A percentile compares a stretch with the other conserved stretches of the same genome.
These are phyloP conservation scores for Takashimella koratensis DNA, from an alignment of 1,284 basidiomycete genomes.

Conservation along the genomic window DNA sequence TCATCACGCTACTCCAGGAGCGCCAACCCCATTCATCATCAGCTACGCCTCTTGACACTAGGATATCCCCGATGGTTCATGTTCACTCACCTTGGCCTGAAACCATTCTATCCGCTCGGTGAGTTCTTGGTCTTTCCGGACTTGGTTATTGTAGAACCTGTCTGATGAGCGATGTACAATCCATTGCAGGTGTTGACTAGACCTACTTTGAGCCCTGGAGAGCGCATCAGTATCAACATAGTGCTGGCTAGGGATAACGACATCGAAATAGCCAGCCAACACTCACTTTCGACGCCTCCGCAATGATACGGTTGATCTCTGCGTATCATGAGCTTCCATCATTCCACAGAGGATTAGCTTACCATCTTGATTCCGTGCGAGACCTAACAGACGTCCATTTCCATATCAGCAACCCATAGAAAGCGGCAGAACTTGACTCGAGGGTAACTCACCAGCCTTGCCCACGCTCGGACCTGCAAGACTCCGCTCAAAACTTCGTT, in stretches of 20 bases:
- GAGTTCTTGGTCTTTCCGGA: conserved; percentile 45
- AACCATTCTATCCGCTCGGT: conserved; percentile 46
- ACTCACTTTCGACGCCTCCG: conserved; percentile 45
- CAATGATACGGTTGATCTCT: conserved; percentile 49
- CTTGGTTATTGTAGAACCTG: conserved; percentile 47
- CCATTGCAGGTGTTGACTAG: background rate
- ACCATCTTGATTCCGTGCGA: conserved; percentile 47
- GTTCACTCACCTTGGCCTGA: conserved; percentile 31
- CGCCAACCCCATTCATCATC: too few relatives aligned
- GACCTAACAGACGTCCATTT: conserved; percentile 21
- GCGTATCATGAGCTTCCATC: conserved; percentile 5
- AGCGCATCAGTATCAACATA: too few relatives aligned
- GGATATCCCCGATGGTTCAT: background rate
- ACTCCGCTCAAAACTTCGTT: conserved; percentile 43
- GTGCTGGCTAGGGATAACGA: too few relatives aligned
- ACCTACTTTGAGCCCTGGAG: conserved; percentile 46
- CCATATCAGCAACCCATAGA: background rate
- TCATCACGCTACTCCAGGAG: conserved; percentile 36
- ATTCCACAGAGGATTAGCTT: background rate
- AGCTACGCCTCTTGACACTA: too few relatives aligned
- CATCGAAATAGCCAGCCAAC: too few relatives aligned
- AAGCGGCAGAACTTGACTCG: background rate
- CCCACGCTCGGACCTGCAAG: conserved; percentile 48
- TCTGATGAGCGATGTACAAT: conserved; percentile 1
- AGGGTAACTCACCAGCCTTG: conserved; percentile 42